Evolutionary conservation across 768 basidiomycete species (phyloP).

Genomic region (Pleurotus platypus): DNA sequence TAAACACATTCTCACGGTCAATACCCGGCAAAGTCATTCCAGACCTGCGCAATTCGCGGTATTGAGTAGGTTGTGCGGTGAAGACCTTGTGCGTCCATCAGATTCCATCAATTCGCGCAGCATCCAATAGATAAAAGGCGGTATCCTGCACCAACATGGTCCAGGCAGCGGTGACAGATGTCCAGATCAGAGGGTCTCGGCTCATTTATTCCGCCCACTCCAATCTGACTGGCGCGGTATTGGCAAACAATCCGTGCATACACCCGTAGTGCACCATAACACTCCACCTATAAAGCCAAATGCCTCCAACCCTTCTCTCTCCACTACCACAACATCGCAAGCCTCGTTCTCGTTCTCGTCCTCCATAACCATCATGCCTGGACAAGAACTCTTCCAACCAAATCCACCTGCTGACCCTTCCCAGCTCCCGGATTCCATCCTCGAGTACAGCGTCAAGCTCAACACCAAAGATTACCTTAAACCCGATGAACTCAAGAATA

Average conservation of each 20-base stretch:
- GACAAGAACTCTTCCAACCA: conserved; percentile 49
- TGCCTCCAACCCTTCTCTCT: background rate
- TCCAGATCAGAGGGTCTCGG: conserved; percentile 8
- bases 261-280: background rate
- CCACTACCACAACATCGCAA: conserved; percentile 10
- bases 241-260: background rate
- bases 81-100: too few species aligned
- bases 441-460: conserved; percentile 46
- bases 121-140: too few species aligned
- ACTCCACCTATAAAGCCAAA: conserved; percentile 2
- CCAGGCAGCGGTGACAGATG: conserved; percentile 1
- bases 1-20: too few species aligned
- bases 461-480: conserved; percentile 44
- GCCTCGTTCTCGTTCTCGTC: background rate
- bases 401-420: conserved; percentile 74
- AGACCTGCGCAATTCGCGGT: too few species aligned
- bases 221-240: background rate
- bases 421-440: conserved; percentile 54
- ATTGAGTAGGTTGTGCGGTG: too few species aligned
- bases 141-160: background rate
- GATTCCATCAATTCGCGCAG: too few species aligned
- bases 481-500: conserved; percentile 43
- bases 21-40: too few species aligned
- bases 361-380: conserved; percentile 46
- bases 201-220: conserved; percentile 6